Conservation (phyloP, 2,329 filamentous ascomycete genomes). For the Fusarium cyanostomum region DNA sequence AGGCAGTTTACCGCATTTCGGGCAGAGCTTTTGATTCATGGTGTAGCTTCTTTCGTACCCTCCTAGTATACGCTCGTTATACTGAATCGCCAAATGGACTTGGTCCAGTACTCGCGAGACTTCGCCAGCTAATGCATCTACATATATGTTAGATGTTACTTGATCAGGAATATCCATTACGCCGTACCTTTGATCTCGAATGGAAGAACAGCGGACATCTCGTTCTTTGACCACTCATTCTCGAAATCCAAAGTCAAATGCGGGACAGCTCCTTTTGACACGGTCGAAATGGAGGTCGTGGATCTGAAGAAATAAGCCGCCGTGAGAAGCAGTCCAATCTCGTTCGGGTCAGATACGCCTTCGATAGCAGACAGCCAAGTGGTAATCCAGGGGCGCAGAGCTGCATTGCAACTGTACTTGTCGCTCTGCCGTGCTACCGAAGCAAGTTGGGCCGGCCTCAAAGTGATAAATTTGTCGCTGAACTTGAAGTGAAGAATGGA, state of each 20-base stretch:
- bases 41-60: not conserved
- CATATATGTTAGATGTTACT: not conserved
- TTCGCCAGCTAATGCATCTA: not conserved
- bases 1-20: not conserved
- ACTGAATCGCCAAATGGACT: not conserved
- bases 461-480: not conserved
- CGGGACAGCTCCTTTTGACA: not conserved
- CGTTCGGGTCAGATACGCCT: not conserved
- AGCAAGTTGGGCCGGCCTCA: not conserved
- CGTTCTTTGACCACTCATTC: not conserved
- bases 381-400: not conserved
- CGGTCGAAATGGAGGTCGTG: not conserved
- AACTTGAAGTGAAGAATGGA: constrained; percentile 4
- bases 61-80: not conserved
- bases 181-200: constrained; percentile 1
- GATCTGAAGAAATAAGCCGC: constrained; percentile 3
- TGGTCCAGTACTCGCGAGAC: not conserved
- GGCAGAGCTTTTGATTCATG: not conserved
- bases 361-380: not conserved
- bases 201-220: not conserved
- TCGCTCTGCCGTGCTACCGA: constrained; percentile 2
- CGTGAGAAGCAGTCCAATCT: not conserved
- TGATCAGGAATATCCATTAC: too few species aligned
- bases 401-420: constrained; percentile 5
- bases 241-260: constrained; percentile 1